Percentiles rank a stretch among this genome's conserved stretches.
These are phyloP conservation scores for Aspergillus transmontanensis DNA, from an alignment of 2,329 filamentous ascomycete genomes.

Conservation along the genomic window DNA sequence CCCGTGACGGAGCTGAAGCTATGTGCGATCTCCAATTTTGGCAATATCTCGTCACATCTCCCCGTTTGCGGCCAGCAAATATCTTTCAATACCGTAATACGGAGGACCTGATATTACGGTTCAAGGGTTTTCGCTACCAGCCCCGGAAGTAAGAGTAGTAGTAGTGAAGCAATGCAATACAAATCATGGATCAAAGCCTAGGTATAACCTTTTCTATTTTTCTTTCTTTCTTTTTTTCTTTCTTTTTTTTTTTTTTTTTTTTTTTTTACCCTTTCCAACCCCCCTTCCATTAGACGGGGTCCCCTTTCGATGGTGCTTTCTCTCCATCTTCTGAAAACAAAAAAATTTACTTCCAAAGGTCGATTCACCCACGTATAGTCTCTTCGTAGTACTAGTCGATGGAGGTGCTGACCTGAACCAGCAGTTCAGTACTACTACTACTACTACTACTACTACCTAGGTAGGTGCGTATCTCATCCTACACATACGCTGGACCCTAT, in stretches of 20 bases:
- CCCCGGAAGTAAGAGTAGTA: slow-evolving; percentile 4
- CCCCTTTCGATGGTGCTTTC: background rate
- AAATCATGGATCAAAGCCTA: slow-evolving; percentile 17
- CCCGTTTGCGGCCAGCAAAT: slow-evolving; percentile 20
- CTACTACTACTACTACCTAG: background rate
- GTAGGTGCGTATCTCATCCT: background rate
- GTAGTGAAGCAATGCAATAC: slow-evolving; percentile 2
- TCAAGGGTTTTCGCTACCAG: slow-evolving; percentile 17
- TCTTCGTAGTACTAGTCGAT: background rate
- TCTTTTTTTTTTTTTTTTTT: background rate
- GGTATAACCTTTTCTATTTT: slow-evolving; percentile 6
- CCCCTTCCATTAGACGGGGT: background rate
- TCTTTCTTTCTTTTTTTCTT: background rate
- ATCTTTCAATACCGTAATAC: slow-evolving; percentile 17
- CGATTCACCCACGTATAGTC: background rate
- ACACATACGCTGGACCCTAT: background rate
- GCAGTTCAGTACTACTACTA: background rate
- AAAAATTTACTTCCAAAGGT: background rate
- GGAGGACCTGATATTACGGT: slow-evolving; percentile 5
- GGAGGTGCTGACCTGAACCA: background rate
- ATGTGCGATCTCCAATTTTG: background rate
- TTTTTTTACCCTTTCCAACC: background rate
- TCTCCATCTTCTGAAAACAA: background rate
- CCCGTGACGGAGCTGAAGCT: background rate
- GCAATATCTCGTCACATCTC: slow-evolving; percentile 15